Percentiles rank a stretch among this genome's conserved stretches.
phyloP scores from a whole-genome alignment of 768 basidiomycete species.

The Termitomyces sp. region DNA sequence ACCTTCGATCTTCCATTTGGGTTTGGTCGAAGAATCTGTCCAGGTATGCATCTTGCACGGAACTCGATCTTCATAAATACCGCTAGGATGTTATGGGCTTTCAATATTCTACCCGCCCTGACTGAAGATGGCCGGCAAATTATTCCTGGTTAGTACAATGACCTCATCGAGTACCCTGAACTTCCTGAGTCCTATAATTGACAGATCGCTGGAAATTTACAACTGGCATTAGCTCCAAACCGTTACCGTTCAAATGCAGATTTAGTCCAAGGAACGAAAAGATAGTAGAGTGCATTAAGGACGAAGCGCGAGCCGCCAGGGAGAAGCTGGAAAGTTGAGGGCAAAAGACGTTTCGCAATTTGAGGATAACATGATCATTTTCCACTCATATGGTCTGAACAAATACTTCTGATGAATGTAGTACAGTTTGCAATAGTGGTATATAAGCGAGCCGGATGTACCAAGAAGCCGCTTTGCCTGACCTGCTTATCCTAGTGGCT shows the following conservation, averaged over 20 bases:
- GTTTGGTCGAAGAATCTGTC: constrained; percentile 35
- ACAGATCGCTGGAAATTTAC: constrained; percentile 14
- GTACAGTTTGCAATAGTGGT: background rate
- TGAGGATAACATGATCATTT: too few species aligned
- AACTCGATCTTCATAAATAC: constrained; percentile 29
- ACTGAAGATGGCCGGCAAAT: constrained; percentile 5
- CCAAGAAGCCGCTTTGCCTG: too few species aligned
- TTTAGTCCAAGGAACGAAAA: constrained; percentile 20
- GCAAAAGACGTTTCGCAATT: too few species aligned
- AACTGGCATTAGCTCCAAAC: constrained; percentile 27
- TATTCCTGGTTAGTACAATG: background rate
- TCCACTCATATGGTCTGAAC: background rate
- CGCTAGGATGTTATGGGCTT: constrained; percentile 28
- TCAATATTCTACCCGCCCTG: constrained; percentile 24
- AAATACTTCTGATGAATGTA: background rate
- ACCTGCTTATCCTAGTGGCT: too few species aligned
- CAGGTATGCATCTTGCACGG: constrained; percentile 29
- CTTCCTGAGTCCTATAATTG: background rate
- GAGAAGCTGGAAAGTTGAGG: background rate
- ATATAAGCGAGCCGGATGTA: background rate
- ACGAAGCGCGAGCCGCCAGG: constrained; percentile 19
- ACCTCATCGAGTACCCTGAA: too few species aligned
- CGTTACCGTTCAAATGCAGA: constrained; percentile 24
- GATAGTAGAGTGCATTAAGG: constrained; percentile 15
- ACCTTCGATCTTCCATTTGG: constrained; percentile 32